These are phyloP conservation scores for Zygosaccharomyces sapae DNA, from an alignment of 1,139 yeast species.

Conservation along the genomic window DNA sequence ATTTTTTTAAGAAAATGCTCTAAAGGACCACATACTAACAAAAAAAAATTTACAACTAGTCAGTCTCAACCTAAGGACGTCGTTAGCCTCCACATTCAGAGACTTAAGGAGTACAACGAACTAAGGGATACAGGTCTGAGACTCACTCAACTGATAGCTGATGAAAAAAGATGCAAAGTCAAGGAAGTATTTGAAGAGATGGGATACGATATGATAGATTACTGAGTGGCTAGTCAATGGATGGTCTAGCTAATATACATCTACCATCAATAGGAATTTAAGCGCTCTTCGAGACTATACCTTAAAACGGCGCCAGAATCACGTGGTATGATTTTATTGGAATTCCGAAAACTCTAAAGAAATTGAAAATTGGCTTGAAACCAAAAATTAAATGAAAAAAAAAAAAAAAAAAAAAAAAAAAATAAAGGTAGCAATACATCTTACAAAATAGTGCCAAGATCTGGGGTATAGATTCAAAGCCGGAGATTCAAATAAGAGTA, in stretches of 20 bases:
- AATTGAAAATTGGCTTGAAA: neutral
- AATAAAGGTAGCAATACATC: neutral
- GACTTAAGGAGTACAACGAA: conserved; percentile 35
- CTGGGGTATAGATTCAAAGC: neutral
- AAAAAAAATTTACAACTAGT: conserved; percentile 3
- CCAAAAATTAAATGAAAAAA: neutral
- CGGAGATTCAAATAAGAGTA: neutral
- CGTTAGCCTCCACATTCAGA: conserved; percentile 26
- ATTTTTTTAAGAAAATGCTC: neutral
- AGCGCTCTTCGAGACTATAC: neutral
- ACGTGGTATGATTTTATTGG: conserved; percentile 5
- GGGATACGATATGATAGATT: conserved; percentile 22
- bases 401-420: neutral
- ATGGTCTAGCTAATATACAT: too few relatives aligned
- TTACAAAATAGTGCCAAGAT: neutral
- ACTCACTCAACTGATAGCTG: conserved; percentile 32
- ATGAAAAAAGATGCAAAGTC: conserved; percentile 26
- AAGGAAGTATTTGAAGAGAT: conserved; percentile 33
- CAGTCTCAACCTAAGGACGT: conserved; percentile 15
- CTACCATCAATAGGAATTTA: neutral
- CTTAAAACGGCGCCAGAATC: neutral
- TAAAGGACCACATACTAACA: neutral
- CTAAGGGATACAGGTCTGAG: conserved; percentile 34
- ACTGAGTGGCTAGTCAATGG: neutral
- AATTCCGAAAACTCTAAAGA: conserved; percentile 1